Conservation (phyloP, 495 filamentous ascomycete genomes). For the Penicillium robsamsonii region DNA sequence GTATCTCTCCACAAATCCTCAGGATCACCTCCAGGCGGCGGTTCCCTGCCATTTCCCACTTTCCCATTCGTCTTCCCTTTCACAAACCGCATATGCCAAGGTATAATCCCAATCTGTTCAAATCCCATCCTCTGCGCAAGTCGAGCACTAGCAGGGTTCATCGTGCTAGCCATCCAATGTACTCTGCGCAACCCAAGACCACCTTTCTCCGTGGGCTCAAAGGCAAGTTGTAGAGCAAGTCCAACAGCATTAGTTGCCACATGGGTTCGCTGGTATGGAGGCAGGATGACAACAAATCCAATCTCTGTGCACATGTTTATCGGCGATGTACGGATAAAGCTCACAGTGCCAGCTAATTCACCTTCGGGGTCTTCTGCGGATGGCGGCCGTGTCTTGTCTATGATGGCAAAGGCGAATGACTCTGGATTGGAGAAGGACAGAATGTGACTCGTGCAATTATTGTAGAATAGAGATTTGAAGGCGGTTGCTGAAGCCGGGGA, state of each 20-base stretch:
- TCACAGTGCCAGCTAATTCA: conserved; percentile 24
- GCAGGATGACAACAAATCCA: conserved; percentile 25
- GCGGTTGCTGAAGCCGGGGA: conserved; percentile 10
- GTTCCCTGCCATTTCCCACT: conserved; percentile 18
- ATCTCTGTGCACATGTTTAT: conserved; percentile 20
- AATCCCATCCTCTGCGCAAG: conserved; percentile 28
- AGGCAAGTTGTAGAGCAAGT: conserved; percentile 16
- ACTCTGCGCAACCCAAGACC: conserved; percentile 21
- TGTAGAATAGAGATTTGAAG: conserved; percentile 16
- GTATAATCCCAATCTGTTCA: conserved; percentile 14
- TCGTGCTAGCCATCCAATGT: conserved; percentile 20
- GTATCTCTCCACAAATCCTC: conserved; percentile 27
- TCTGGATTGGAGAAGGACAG: conserved; percentile 22
- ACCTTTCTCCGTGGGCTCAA: conserved; percentile 10
- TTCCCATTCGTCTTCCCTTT: conserved; percentile 21
- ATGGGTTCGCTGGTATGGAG: conserved; percentile 26
- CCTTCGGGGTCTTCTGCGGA: conserved; percentile 23
- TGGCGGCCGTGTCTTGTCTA: conserved; percentile 22
- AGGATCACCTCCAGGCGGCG: conserved; percentile 18
- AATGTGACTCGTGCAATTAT: conserved; percentile 5
- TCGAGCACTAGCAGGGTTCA: conserved; percentile 16
- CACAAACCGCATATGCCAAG: conserved; percentile 23
- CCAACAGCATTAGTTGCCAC: conserved; percentile 24
- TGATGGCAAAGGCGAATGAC: conserved; percentile 25
- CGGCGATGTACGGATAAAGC: conserved; percentile 18